A percentile compares a stretch with the other conserved stretches of the same genome.
Evolutionary conservation across 208 protist species (phyloP).

Genomic region (Angomonas deanei): DNA sequence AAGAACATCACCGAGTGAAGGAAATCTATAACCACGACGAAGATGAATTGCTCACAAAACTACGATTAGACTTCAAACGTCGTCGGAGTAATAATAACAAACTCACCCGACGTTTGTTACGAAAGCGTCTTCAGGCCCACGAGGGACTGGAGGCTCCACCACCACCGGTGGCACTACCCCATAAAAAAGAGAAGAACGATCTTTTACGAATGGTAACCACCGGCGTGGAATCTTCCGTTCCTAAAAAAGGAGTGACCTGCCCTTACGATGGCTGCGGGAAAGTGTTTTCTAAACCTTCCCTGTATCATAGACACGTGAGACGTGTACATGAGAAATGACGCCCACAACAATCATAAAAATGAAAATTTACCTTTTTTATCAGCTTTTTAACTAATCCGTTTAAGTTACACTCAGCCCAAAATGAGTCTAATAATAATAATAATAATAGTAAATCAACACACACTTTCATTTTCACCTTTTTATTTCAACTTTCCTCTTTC

Average conservation of each 20-base stretch:
- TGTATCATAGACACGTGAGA: conserved; percentile 32
- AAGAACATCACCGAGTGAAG: neutral
- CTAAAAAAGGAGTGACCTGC: conserved; percentile 14
- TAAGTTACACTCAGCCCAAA: no score
- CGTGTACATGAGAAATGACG: conserved; percentile 17
- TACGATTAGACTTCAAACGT: conserved; percentile 32
- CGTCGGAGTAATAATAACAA: conserved; percentile 19
- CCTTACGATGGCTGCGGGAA: conserved; percentile 41
- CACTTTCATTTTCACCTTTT: neutral
- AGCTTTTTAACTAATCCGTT: neutral
- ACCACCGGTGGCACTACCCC: no score
- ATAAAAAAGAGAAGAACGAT: neutral
- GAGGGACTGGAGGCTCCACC: conserved; percentile 14
- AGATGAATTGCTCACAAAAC: neutral
- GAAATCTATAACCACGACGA: neutral
- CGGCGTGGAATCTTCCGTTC: no score
- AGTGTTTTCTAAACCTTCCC: conserved; percentile 24
- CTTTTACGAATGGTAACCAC: neutral
- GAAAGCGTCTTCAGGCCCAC: conserved; percentile 36
- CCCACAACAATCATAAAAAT: neutral
- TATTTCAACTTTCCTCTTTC: neutral
- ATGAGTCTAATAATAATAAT: neutral
- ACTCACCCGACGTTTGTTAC: conserved; percentile 37
- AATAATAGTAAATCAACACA: neutral
- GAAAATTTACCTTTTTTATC: neutral